A percentile compares a stretch with the other conserved stretches of the same genome.
phyloP scores from a whole-genome alignment of 495 filamentous ascomycete species.

The Viridothelium virens region DNA sequence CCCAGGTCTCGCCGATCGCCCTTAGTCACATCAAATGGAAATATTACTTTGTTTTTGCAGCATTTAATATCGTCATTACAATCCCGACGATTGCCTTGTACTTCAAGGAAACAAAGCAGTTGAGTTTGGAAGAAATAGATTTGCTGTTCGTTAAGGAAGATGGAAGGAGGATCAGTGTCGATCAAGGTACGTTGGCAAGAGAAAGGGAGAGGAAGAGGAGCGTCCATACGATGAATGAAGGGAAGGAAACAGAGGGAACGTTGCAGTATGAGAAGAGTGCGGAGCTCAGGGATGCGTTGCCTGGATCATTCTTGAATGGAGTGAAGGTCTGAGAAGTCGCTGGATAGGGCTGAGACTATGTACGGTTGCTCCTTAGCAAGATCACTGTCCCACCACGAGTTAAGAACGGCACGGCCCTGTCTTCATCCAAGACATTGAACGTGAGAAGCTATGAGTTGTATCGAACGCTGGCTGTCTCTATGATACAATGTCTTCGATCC shows the following conservation, averaged over 20 bases:
- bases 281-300: background rate
- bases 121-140: conserved; percentile 52
- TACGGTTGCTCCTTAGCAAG: too few relatives aligned
- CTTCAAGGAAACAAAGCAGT: conserved; percentile 50
- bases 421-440: too few relatives aligned
- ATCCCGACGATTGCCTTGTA: conserved; percentile 43
- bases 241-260: background rate
- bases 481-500: conserved; percentile 3
- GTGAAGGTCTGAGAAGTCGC: too few relatives aligned
- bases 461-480: background rate
- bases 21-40: conserved; percentile 40
- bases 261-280: background rate
- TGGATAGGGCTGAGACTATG: too few relatives aligned
- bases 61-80: conserved; percentile 28
- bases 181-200: background rate
- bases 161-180: background rate
- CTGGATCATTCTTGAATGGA: too few relatives aligned
- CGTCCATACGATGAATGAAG: conserved; percentile 28
- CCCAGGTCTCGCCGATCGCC: conserved; percentile 44
- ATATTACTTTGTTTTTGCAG: conserved; percentile 44
- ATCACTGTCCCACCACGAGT: too few relatives aligned
- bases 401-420: too few relatives aligned
- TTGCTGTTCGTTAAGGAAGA: conserved; percentile 44
- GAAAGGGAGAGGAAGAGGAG: conserved; percentile 37
- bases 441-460: too few relatives aligned